phyloP scores from a whole-genome alignment of 2,329 filamentous ascomycete species.

The Botryotinia convoluta region DNA sequence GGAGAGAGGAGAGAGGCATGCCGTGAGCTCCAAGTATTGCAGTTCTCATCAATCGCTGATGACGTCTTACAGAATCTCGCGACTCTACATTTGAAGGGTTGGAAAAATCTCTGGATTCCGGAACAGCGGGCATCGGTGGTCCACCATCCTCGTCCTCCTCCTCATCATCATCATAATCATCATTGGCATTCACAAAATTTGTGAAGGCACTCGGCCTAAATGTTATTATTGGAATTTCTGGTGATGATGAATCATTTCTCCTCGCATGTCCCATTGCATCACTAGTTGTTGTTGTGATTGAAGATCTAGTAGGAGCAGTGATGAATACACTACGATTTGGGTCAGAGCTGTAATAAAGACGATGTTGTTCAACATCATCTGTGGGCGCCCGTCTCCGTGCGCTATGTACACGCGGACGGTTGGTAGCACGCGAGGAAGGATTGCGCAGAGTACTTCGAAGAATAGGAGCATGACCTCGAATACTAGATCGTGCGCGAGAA shows the following conservation, averaged over 20 bases:
- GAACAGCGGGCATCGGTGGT: constrained; percentile 35
- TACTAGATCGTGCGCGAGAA: constrained; percentile 34
- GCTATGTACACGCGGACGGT: background rate
- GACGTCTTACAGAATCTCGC: constrained; percentile 28
- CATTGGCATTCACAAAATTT: background rate
- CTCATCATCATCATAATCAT: background rate
- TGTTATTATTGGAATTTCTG: constrained; percentile 19
- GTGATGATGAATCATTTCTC: background rate
- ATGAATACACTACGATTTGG: background rate
- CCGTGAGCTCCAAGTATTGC: constrained; percentile 30
- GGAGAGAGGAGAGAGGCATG: constrained; percentile 29
- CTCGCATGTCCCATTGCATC: background rate
- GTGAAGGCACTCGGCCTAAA: constrained; percentile 25
- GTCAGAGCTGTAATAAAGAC: background rate
- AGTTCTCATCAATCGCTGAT: background rate
- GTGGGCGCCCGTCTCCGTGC: background rate
- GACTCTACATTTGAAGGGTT: constrained; percentile 16
- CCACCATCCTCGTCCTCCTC: constrained; percentile 26
- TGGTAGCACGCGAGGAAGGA: background rate
- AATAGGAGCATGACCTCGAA: constrained; percentile 29
- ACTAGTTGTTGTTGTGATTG: background rate
- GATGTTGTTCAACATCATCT: background rate
- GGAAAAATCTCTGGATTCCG: constrained; percentile 30
- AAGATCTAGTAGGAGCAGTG: background rate
- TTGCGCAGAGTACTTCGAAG: background rate